Conservation (phyloP, 148 eudicot genomes). For the Tetragonia tetragonoides region DNA sequence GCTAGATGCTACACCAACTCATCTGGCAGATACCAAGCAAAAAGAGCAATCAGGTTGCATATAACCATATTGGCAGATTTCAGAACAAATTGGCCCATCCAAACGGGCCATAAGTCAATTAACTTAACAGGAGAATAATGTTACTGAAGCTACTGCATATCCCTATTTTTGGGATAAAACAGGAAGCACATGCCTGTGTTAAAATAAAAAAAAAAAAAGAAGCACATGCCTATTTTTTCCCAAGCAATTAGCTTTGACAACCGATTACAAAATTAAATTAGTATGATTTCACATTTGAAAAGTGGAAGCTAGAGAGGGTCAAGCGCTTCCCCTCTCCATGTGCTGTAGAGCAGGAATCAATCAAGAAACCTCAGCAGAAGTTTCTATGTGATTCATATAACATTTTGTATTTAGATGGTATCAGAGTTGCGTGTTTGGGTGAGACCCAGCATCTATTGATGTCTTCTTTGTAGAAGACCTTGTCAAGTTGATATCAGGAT, state of each 20-base stretch:
- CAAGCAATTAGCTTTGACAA: not conserved
- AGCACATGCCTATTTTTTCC: not conserved
- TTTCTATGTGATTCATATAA: not conserved
- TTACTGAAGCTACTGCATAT: not conserved
- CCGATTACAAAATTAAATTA: not conserved
- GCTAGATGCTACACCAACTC: too few species aligned
- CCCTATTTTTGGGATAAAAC: not conserved
- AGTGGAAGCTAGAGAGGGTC: not conserved
- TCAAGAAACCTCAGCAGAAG: not conserved
- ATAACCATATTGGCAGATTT: too few species aligned
- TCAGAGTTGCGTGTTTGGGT: not conserved
- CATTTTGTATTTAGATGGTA: not conserved
- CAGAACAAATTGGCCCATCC: too few species aligned
- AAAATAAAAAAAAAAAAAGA: not conserved
- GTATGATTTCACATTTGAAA: not conserved
- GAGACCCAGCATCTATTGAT: too few species aligned
- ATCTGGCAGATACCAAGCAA: too few species aligned
- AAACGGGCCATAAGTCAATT: too few species aligned
- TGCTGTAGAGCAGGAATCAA: not conserved
- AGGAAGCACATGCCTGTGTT: too few species aligned
- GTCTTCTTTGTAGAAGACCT: not conserved
- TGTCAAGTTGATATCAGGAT: not conserved
- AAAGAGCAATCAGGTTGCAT: too few species aligned
- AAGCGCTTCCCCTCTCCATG: not conserved
- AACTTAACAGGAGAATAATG: not conserved